A percentile compares a stretch with the other conserved stretches of the same genome.
Evolutionary conservation across 2,329 filamentous ascomycete genomes (phyloP).

Genomic region (Aureobasidium namibiae): DNA sequence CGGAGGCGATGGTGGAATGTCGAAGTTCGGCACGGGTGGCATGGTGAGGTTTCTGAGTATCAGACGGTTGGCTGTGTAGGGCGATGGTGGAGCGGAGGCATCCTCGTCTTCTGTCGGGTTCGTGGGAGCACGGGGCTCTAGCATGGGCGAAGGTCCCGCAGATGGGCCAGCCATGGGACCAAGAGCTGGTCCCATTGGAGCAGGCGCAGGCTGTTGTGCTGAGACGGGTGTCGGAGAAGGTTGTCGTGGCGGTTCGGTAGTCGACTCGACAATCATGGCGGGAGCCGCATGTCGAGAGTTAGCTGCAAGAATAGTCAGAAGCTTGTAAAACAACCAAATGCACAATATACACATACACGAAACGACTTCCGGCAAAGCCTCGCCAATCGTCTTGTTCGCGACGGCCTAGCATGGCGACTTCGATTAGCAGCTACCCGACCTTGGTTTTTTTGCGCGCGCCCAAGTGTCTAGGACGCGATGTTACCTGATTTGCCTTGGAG

Average conservation of each 20-base stretch:
- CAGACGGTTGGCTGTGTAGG: conserved; percentile 58
- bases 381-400: conserved; percentile 13
- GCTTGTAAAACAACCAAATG: conserved; percentile 11
- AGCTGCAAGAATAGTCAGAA: conserved; percentile 4
- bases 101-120: conserved; percentile 1
- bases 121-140: conserved; percentile 12
- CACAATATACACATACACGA: not conserved
- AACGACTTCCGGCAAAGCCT: not conserved
- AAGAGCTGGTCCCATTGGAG: not conserved
- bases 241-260: not conserved
- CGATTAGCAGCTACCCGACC: conserved; percentile 41
- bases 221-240: not conserved
- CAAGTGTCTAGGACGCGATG: conserved; percentile 10
- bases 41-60: conserved; percentile 65
- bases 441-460: not conserved
- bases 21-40: conserved; percentile 61
- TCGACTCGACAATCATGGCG: not conserved
- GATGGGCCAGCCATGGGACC: conserved; percentile 10
- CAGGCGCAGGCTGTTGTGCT: not conserved
- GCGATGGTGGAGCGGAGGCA: conserved; percentile 39
- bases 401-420: conserved; percentile 14
- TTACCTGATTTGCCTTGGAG: not conserved
- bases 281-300: not conserved
- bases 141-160: conserved; percentile 9
- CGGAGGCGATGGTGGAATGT: conserved; percentile 67